Base-by-base conservation (phyloP, 352 stramenopile genomes). In the Thalassiosira ordinaria region DNA sequence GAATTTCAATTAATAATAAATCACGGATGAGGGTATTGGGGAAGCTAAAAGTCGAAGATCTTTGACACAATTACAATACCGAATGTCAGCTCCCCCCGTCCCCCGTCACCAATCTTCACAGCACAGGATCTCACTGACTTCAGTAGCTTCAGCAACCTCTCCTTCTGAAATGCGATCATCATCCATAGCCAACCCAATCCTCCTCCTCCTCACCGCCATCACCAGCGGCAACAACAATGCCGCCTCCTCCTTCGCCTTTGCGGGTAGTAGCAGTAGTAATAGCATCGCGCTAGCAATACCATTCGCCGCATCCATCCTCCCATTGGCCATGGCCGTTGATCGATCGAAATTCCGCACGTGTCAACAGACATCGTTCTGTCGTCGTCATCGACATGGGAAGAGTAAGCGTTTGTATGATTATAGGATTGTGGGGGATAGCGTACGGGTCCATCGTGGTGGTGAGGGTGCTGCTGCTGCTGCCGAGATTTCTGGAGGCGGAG, bases 331-430 rank as follows among this genome's bases (percentile, higher is more conserved):
- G 66, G 96, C 94, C 7, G 97, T 99, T 11, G 97, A 99, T 87
- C 91, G 94, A 78, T 96, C 84, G 66, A 99, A 99, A 91, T 99
- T 99, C 89, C 91, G 97, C 47, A 99, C 95, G 20, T 99, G 97
- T 80, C 84, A 93, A 20, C 93, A 99, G 87, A 98, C 97, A n/a
- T 94, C 96, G 14, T 99, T 99, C 90, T 99, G 97, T 88, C 86
- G 89, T 26, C 89, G 94, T 39, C 94, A 98, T 74, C 90, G 96
- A 14, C 69, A 87, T 13, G 53, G 82, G n/a, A 71, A 82, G 44
- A 87, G 75, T 9, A 62, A 68, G 26, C n/a, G 27, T 22, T 35
- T 92, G 16, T 90, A 93, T 49, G 75, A 91, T 22, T 92, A 95
- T 66, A 74, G 72, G 41, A 33, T 93, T 0, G 31, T 82, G 14